Percentiles rank a stretch among this genome's conserved stretches.
Evolutionary conservation across 2,329 filamentous ascomycete species (phyloP).

Genomic region (Tolypocladium ovalisporum): DNA sequence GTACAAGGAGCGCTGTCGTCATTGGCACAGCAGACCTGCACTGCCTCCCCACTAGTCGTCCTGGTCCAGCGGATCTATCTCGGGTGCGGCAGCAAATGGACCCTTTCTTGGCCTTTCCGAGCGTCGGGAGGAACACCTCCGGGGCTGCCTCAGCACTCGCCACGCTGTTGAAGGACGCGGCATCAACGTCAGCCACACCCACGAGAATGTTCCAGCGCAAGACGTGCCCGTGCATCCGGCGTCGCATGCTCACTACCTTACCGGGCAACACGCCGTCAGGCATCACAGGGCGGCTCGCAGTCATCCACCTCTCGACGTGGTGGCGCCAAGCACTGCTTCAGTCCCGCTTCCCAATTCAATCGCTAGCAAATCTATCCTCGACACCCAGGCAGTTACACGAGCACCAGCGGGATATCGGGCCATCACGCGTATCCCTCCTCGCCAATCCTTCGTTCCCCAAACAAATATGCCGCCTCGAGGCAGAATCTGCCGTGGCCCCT

Average conservation of each 20-base stretch:
- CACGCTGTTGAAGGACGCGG: neutral
- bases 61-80: neutral
- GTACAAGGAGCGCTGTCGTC: neutral
- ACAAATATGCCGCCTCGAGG: slow-evolving; percentile 80
- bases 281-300: neutral
- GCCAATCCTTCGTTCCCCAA: slow-evolving; percentile 49
- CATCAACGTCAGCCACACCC: neutral
- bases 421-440: slow-evolving; percentile 7
- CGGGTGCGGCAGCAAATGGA: too few relatives aligned
- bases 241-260: neutral
- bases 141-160: neutral
- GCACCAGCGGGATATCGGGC: neutral
- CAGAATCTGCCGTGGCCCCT: slow-evolving; percentile 69
- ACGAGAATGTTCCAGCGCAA: neutral
- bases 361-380: neutral
- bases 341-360: neutral
- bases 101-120: neutral
- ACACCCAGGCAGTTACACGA: neutral
- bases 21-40: neutral
- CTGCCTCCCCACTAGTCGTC: neutral
- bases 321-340: neutral
- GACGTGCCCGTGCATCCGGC: too few relatives aligned
- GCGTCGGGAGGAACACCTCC: neutral
- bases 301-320: neutral
- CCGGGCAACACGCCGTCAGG: neutral